Base-by-base conservation (phyloP, 768 basidiomycete species). In the Guyanaporus albipodus region DNA sequence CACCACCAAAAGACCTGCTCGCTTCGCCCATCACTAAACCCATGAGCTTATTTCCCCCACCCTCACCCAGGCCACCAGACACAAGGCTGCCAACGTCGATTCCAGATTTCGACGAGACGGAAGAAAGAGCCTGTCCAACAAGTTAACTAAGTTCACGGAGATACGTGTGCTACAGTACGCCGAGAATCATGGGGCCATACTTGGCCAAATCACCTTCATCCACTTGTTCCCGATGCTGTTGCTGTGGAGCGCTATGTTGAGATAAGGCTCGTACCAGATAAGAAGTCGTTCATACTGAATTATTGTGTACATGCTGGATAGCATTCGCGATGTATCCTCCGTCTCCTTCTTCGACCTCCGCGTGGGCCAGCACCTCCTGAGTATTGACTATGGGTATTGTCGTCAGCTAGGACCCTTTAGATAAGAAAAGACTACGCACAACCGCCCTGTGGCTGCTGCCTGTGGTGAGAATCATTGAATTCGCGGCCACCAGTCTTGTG, bases 11-110 rank as follows among this genome's bases (percentile, higher is more conserved):
- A 39, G 90, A 67, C 61, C 88, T 85, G 14, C 77, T 70, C 0
- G 82, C 86, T 55, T 94, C 85, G 0, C 80, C 79, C 89, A 95
- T 91, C 4, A 92, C 91, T 65, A 91, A 66, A 58, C 86, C 85
- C 67, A 95, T 82, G 49, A 94, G 70, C 64, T 93, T 64, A 31
- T 79, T 80, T 43, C 60, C 62, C 77, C 73, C 40, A 72, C 73
- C 37, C 73, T 69, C 22, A 71, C 75, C 7, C 76, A 67, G 22
- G 28, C 62, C 69, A 17, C 64, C 67, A 14, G 61, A 57, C 15
- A 52, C 17, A 33, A 61, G 55, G 14, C 61, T 57, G 24, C 60
- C 40, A 6, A 54, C 17, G 24, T 67, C 50, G 2, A 68, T 29
- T 15, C 83, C 78, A 4, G 54, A 51, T 11, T 47, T 47, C 26